Conservation (phyloP, 257 asterid species). For the Solanum sitiens region DNA sequence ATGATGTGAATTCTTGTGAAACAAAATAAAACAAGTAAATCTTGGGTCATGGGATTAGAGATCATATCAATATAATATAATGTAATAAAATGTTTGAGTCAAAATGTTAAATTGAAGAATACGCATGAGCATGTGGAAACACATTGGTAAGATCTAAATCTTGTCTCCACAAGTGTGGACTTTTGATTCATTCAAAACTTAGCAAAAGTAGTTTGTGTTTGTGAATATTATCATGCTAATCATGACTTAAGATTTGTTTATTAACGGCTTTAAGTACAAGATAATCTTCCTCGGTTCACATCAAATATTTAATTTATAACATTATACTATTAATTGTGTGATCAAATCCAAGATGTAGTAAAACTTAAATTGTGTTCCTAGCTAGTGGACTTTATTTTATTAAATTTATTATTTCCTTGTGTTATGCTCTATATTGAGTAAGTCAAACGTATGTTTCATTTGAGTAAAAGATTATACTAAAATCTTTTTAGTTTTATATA, state of each 20-base stretch:
- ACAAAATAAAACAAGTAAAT: neutral
- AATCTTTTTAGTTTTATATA: neutral
- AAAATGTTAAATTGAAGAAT: neutral
- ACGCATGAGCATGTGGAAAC: slow-evolving; percentile 27
- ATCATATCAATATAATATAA: neutral
- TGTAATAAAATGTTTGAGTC: neutral
- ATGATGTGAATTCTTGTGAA: neutral
- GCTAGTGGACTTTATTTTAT: neutral
- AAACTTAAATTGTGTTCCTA: neutral
- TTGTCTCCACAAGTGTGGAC: slow-evolving; percentile 10
- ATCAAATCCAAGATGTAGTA: neutral
- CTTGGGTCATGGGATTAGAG: neutral
- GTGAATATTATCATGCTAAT: neutral
- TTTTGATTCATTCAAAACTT: neutral
- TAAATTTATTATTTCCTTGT: neutral
- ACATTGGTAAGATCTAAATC: slow-evolving; percentile 30
- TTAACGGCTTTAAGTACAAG: neutral
- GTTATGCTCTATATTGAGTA: neutral
- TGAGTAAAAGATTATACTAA: neutral
- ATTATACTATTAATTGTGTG: neutral
- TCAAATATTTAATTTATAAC: neutral
- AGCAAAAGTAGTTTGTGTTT: slow-evolving; percentile 1
- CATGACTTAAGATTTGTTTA: neutral
- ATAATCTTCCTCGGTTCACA: slow-evolving; percentile 1
- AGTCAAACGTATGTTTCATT: neutral